A percentile compares a stretch with the other conserved stretches of the same genome.
Conservation (phyloP, 768 basidiomycete species). For the Podaxis pistillaris region DNA sequence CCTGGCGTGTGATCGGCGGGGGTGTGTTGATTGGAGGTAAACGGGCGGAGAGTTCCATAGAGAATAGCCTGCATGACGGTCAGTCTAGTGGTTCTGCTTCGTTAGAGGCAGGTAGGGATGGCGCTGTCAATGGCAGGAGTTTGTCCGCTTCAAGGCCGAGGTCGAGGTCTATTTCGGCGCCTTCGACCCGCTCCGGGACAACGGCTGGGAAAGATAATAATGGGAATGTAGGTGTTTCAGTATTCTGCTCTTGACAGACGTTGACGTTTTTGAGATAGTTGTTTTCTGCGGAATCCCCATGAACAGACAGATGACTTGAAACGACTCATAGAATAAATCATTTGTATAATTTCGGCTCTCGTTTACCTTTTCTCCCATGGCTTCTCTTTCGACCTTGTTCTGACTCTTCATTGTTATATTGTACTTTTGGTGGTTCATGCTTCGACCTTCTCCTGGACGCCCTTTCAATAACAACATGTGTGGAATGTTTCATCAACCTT, state of each 20-base stretch:
- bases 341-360: neutral
- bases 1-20: conserved; percentile 78
- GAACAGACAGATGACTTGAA: conserved; percentile 11
- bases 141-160: neutral
- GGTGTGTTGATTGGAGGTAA: conserved; percentile 63
- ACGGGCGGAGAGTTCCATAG: neutral
- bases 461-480: neutral
- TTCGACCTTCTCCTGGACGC: neutral
- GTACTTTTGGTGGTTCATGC: neutral
- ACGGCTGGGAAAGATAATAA: neutral
- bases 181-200: neutral
- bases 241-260: neutral
- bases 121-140: neutral
- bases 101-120: neutral
- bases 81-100: neutral
- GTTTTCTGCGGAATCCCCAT: conserved; percentile 43
- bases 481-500: neutral
- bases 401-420: neutral
- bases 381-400: neutral
- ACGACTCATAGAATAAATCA: neutral
- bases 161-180: conserved; percentile 18
- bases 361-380: neutral
- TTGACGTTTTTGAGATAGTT: conserved; percentile 22
- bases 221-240: conserved; percentile 25
- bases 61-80: neutral